These are phyloP conservation scores for Prunus dulcis DNA, from an alignment of 306 rosid species.

Conservation along the genomic window DNA sequence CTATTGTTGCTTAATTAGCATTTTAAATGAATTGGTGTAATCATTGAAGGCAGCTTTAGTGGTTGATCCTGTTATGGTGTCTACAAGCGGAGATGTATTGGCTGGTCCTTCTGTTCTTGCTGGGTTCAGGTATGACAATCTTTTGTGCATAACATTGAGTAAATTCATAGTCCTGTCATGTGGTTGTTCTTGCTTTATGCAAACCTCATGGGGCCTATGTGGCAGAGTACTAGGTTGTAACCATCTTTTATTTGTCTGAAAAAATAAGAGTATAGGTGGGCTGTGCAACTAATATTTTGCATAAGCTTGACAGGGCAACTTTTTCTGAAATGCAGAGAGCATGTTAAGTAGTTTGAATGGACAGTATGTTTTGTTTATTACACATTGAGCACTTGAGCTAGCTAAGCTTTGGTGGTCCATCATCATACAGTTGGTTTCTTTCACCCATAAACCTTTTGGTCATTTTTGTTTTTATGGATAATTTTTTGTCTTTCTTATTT, in stretches of 20 bases:
- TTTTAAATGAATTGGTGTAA: slow-evolving; percentile 26
- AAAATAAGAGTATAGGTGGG: background rate
- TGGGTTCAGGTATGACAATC: slow-evolving; percentile 56
- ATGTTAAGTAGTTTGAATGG: too few species aligned
- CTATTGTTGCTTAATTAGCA: slow-evolving; percentile 16
- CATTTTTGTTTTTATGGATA: background rate
- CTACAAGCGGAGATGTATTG: slow-evolving; percentile 85
- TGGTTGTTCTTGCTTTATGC: background rate
- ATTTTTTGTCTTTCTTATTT: background rate
- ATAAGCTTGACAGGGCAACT: too few species aligned
- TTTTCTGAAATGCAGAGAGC: too few species aligned
- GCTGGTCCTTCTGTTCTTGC: slow-evolving; percentile 66
- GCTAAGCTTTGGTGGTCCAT: too few species aligned
- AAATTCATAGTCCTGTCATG: slow-evolving; percentile 16
- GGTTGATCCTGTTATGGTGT: slow-evolving; percentile 96
- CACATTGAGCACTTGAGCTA: too few species aligned
- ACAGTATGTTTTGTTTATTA: too few species aligned
- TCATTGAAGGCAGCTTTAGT: slow-evolving; percentile 82
- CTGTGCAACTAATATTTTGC: background rate
- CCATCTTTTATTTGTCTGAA: background rate
- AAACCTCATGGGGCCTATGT: background rate
- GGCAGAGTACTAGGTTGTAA: background rate
- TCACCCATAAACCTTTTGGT: too few species aligned
- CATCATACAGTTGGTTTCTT: too few species aligned
- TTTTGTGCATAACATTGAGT: background rate